Conservation (phyloP, 2,329 filamentous ascomycete species). For the Alternaria tenuissima region DNA sequence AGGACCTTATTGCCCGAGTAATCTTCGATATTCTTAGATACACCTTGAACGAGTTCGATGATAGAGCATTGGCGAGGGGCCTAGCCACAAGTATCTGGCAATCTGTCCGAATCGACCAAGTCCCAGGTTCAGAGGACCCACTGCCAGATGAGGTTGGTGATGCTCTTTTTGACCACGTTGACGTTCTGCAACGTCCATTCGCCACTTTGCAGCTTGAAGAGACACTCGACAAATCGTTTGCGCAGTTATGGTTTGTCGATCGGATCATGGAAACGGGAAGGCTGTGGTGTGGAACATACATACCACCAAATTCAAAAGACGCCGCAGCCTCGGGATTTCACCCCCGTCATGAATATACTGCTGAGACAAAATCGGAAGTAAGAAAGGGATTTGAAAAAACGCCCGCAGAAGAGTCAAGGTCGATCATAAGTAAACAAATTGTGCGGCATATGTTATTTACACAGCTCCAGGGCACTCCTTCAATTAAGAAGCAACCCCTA, state of each 20-base stretch:
- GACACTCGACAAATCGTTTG: not conserved
- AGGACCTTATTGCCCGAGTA: not conserved
- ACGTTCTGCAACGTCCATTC: not conserved
- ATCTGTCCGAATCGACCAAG: not conserved
- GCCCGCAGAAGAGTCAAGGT: not conserved
- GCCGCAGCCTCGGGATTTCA: no score
- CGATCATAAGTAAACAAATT: not conserved
- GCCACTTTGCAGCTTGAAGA: not conserved
- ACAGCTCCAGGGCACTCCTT: not conserved
- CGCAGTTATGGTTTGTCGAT: not conserved
- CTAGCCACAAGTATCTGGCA: not conserved
- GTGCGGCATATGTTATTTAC: not conserved
- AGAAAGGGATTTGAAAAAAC: not conserved
- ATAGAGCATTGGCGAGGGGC: not conserved
- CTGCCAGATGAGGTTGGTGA: not conserved
- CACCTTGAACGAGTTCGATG: not conserved
- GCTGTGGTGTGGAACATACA: not conserved
- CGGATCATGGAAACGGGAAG: not conserved
- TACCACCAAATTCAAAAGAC: not conserved
- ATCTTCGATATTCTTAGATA: not conserved
- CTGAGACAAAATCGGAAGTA: not conserved
- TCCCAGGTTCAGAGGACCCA: not conserved
- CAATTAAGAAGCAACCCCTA: not conserved
- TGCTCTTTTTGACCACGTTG: not conserved
- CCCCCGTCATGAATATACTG: not conserved